These are phyloP conservation scores for Chaetomium sp. DNA, from an alignment of 2,329 filamentous ascomycete genomes.

Conservation along the genomic window DNA sequence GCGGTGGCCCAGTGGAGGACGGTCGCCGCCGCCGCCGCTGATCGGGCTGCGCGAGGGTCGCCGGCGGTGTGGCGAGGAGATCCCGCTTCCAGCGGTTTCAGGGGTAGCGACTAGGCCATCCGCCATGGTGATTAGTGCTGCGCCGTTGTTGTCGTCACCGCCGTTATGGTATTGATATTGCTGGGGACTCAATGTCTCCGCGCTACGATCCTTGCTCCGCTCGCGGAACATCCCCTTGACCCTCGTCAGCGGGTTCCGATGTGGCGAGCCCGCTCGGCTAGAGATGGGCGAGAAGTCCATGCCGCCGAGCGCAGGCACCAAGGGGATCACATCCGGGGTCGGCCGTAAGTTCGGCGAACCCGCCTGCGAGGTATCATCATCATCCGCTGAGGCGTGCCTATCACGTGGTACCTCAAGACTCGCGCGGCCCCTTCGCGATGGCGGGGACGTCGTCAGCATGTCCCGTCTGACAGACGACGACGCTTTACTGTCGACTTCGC, in stretches of 20 bases:
- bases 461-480: slow-evolving; percentile 16
- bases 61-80: slow-evolving; percentile 26
- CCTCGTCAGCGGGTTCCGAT: slow-evolving; percentile 51
- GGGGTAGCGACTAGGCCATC: slow-evolving; percentile 29
- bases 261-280: slow-evolving; percentile 59
- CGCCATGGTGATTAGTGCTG: slow-evolving; percentile 12
- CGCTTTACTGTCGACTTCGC: slow-evolving; percentile 32
- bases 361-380: slow-evolving; percentile 41
- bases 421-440: slow-evolving; percentile 31
- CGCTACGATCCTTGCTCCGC: slow-evolving; percentile 41
- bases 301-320: slow-evolving; percentile 50
- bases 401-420: slow-evolving; percentile 46
- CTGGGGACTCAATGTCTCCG: slow-evolving; percentile 24
- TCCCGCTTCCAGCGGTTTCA: slow-evolving; percentile 26
- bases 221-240: slow-evolving; percentile 52
- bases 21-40: slow-evolving; percentile 26
- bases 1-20: slow-evolving; percentile 36
- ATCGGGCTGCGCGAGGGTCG: slow-evolving; percentile 35
- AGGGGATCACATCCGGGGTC: slow-evolving; percentile 35
- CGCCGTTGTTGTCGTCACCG: slow-evolving; percentile 32
- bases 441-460: slow-evolving; percentile 21
- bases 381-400: slow-evolving; percentile 37
- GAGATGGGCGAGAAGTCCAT: slow-evolving; percentile 57
- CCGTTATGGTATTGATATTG: too few species aligned
- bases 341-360: slow-evolving; percentile 48